Evolutionary conservation across 805 yeast genomes (phyloP).

Genomic region (Suhomyces canberraensis): DNA sequence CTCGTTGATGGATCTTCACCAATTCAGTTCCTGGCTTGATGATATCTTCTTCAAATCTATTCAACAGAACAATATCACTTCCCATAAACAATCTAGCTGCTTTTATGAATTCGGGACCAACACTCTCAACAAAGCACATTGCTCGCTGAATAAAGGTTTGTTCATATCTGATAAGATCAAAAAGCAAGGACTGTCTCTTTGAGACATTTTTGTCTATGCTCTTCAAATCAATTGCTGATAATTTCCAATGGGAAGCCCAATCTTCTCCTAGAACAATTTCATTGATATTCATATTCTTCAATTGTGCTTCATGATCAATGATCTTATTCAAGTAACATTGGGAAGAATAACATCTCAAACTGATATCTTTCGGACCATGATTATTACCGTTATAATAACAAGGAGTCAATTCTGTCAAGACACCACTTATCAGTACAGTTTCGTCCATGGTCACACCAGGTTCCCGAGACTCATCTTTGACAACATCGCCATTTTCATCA

Average conservation of each 20-base stretch:
- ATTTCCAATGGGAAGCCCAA: conserved; percentile 68
- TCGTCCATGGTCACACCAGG: conserved; percentile 15
- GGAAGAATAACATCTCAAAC: conserved; percentile 30
- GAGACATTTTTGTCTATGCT: conserved; percentile 50
- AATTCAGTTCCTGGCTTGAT: conserved; percentile 55
- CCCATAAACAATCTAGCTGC: conserved; percentile 24
- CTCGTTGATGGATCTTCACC: conserved; percentile 51
- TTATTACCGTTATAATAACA: conserved; percentile 40
- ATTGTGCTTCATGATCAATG: conserved; percentile 23
- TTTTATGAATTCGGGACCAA: conserved; percentile 39
- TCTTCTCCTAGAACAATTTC: conserved; percentile 38
- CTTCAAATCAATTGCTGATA: conserved; percentile 51
- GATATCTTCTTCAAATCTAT: conserved; percentile 58
- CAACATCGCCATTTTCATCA: neutral
- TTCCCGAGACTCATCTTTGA: neutral
- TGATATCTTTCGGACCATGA: conserved; percentile 13
- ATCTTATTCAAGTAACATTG: conserved; percentile 30
- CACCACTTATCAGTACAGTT: conserved; percentile 32
- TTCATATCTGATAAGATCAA: conserved; percentile 70
- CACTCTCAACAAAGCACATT: conserved; percentile 52
- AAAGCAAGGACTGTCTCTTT: conserved; percentile 70
- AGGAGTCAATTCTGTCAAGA: conserved; percentile 40
- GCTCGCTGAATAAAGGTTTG: conserved; percentile 68
- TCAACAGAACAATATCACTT: conserved; percentile 20
- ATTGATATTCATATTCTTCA: conserved; percentile 18